A percentile compares a stretch with the other conserved stretches of the same genome.
These are phyloP conservation scores for Fraxinus xanthoxyloides DNA, from an alignment of 305 asterid genomes.

Conservation along the genomic window DNA sequence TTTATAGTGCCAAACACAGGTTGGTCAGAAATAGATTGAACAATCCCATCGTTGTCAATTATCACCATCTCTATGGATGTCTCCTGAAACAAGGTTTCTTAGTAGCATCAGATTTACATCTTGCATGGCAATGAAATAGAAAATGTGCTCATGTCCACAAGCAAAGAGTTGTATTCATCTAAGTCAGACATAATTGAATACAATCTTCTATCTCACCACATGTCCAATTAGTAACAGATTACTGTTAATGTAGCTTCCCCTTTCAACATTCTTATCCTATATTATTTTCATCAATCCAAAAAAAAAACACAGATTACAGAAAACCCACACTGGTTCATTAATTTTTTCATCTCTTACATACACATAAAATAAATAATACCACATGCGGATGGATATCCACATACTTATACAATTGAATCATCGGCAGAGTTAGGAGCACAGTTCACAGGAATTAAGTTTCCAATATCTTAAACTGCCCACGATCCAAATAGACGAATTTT, in stretches of 20 bases:
- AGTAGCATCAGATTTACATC: conserved; percentile 10
- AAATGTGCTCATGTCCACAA: conserved; percentile 5
- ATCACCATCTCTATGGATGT: conserved; percentile 81
- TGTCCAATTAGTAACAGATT: not conserved
- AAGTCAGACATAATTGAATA: not conserved
- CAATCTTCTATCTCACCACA: not conserved
- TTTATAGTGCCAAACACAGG: conserved; percentile 90
- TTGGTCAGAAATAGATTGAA: conserved; percentile 86
- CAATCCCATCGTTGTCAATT: conserved; percentile 73
- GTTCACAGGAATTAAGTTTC: conserved; percentile 4
- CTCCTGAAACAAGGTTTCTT: conserved; percentile 58
- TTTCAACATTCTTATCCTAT: not conserved
- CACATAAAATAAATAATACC: not conserved
- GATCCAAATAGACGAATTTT: not conserved
- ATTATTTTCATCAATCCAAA: not conserved
- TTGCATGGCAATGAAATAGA: not conserved
- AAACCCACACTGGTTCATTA: not conserved
- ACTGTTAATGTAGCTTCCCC: not conserved
- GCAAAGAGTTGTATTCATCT: not conserved
- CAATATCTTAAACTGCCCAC: not conserved
- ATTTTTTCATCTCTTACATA: not conserved
- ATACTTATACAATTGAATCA: not conserved
- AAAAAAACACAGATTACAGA: not conserved
- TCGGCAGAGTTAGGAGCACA: not conserved
- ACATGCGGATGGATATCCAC: not conserved